These are phyloP conservation scores for Sporisorium iseilematis-ciliati DNA, from an alignment of 1,284 basidiomycete species.

Conservation along the genomic window DNA sequence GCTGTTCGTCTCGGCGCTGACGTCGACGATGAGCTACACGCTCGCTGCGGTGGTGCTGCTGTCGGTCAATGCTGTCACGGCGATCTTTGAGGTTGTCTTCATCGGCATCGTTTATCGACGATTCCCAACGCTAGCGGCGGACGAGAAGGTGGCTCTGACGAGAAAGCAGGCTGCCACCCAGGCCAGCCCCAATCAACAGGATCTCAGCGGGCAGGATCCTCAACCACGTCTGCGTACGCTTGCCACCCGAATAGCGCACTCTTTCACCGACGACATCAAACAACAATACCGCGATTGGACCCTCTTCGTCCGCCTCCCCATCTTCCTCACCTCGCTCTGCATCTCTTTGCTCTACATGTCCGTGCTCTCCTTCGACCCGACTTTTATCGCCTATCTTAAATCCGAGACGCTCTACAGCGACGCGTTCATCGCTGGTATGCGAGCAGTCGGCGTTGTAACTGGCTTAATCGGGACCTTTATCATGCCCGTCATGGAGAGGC, in stretches of 20 bases:
- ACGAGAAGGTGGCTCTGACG: constrained; percentile 28
- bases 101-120: constrained; percentile 54
- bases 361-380: constrained; percentile 70
- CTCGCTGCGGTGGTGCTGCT: constrained; percentile 51
- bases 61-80: constrained; percentile 38
- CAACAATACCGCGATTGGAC: constrained; percentile 71
- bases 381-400: constrained; percentile 64
- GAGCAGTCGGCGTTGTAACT: constrained; percentile 72
- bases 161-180: constrained; percentile 12
- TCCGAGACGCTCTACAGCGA: constrained; percentile 69
- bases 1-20: constrained; percentile 75
- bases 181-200: background rate
- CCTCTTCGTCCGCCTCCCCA: constrained; percentile 72
- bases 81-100: constrained; percentile 56
- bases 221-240: background rate
- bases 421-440: constrained; percentile 75
- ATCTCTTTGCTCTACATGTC: constrained; percentile 74
- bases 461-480: constrained; percentile 73
- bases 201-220: background rate
- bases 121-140: constrained; percentile 46
- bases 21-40: constrained; percentile 59
- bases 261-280: constrained; percentile 16
- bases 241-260: background rate
- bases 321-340: constrained; percentile 71
- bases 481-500: constrained; percentile 71